Evolutionary conservation across 78 protist genomes (phyloP), one percentile per base, ranked within the genome.

Genomic region (Dictyostelium intermedium): DNA sequence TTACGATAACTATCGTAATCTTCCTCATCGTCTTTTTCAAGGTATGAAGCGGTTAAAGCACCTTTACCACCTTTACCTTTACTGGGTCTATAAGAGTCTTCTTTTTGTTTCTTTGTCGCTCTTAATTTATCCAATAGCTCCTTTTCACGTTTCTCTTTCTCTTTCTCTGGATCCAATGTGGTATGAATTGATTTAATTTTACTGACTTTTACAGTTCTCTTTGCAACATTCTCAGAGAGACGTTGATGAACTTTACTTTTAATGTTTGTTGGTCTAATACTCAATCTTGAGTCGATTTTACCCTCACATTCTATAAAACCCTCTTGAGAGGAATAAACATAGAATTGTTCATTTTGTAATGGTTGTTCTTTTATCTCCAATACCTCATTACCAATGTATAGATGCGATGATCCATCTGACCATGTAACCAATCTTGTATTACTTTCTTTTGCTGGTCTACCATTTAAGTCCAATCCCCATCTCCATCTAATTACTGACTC

Each of bases 401-500:
- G 34, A 74, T 92, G 96, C 2, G 83, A 7, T 20, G 93, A 86
- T 20, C 96, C 96, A 39, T 92, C 96, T 1, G 83, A 30, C 96
- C 96, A 92, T 30, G 32, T 25, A 1, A 92, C 92, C 6, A 84
- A 77, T 41, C 92, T 32, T 9, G 96, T 82, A 32, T 92, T 92
- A 30, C 84, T 69, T 34, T 92, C 96, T 63, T 86, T 86, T 11
- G n/a, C 81, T 39, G 83, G 83, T 47, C 83, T 56, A 60, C 96
- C 96, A 72, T 74, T 79, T 13, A 32, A 43, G 41, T 85, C 96
- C 10, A 80, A 69, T 69, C 43, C 83, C 93, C 87, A 84, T 56
- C 92, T 85, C 96, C 96, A 92, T 37, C 96, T 41, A 45, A 92
- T 84, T 0, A 92, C 96, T 18, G 96, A 85, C 45, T 92, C 96